Conservation (phyloP, 768 basidiomycete genomes). For the Macrolepiota albuminosa region DNA sequence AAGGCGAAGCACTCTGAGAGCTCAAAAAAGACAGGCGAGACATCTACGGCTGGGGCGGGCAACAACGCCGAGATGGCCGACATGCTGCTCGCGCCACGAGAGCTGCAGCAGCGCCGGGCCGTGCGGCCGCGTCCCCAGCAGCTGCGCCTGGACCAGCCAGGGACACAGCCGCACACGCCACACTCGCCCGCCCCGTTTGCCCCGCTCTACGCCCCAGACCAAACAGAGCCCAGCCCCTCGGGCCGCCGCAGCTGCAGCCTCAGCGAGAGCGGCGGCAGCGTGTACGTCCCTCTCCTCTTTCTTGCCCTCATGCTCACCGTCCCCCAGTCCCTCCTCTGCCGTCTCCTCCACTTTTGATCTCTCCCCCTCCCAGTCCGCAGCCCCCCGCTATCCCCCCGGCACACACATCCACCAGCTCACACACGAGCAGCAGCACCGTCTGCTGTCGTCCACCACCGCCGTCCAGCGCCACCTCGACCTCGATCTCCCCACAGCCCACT, state of each 20-base stretch:
- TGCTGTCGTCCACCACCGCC: neutral
- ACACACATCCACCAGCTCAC: slow-evolving; percentile 2
- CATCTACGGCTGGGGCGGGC: neutral
- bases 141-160: neutral
- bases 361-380: neutral
- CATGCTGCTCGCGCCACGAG: neutral
- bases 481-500: neutral
- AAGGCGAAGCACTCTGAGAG: slow-evolving; percentile 24
- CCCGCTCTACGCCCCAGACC: neutral
- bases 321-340: slow-evolving; percentile 8
- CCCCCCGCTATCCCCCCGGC: neutral
- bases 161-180: neutral
- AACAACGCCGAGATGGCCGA: slow-evolving; percentile 4
- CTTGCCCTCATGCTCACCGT: no score
- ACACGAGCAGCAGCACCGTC: neutral
- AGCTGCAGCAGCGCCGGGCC: neutral
- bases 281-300: slow-evolving; percentile 3
- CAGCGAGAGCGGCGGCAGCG: slow-evolving; percentile 9
- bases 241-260: slow-evolving; percentile 2
- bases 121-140: neutral
- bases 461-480: no score
- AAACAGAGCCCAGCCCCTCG: neutral
- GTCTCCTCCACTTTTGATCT: slow-evolving; percentile 10
- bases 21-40: slow-evolving; percentile 1
- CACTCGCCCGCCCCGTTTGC: neutral